Conservation (phyloP, 75 land plant genomes). For the Picea sitchensis region DNA sequence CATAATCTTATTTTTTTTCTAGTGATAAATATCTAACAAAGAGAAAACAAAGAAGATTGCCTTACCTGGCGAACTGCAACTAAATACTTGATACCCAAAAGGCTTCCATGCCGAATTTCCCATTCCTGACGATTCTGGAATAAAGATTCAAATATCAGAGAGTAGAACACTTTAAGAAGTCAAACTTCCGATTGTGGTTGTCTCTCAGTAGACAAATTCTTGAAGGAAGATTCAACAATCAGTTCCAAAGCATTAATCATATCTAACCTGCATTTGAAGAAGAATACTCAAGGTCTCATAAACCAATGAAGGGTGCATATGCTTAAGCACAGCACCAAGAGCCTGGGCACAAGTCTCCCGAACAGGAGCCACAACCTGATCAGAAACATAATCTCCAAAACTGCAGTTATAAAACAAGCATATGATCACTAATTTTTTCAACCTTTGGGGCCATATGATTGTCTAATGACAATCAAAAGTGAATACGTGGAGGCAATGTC, state of each 20-base stretch:
- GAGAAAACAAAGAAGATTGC: neutral
- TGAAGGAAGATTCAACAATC: neutral
- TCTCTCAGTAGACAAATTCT: neutral
- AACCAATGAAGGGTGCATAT: constrained; percentile 81
- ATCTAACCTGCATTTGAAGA: constrained; percentile 88
- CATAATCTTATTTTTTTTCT: neutral
- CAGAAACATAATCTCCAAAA: constrained; percentile 98
- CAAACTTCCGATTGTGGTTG: neutral
- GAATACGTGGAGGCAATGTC: neutral
- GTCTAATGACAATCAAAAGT: neutral
- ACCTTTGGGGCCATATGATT: neutral
- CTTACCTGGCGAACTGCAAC: constrained; percentile 94
- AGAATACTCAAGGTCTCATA: constrained; percentile 75
- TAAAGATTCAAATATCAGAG: constrained; percentile 11
- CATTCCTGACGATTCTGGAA: constrained; percentile 91
- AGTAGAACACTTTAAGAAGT: constrained; percentile 10
- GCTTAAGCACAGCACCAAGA: constrained; percentile 87
- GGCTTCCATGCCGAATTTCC: constrained; percentile 99
- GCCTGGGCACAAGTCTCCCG: constrained; percentile 99
- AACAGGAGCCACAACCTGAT: constrained; percentile 99
- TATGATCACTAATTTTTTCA: constrained; percentile 2
- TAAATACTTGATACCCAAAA: constrained; percentile 93
- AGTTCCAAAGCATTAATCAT: neutral
- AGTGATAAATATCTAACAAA: neutral
- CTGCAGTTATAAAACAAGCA: constrained; percentile 34